Evolutionary conservation across 805 yeast species (phyloP).

Genomic region (Blastobotrys peoriensis): DNA sequence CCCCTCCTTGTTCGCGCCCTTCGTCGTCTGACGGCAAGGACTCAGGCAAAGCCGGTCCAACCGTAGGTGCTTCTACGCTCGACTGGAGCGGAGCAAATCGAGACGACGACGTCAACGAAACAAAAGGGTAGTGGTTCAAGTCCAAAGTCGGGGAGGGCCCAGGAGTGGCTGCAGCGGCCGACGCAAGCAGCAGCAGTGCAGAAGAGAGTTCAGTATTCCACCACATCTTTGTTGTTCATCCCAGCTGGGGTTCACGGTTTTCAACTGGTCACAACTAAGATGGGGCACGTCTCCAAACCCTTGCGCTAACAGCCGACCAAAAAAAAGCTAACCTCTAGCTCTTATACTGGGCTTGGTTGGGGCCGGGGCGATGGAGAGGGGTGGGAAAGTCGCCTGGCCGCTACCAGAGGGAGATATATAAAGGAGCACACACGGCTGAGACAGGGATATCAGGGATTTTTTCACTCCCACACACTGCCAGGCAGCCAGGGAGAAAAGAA

Average conservation of each 20-base stretch:
- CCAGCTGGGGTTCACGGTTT: not conserved
- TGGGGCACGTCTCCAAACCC: no score
- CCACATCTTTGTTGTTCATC: not conserved
- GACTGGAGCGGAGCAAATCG: slow-evolving; percentile 10
- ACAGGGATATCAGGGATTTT: no score
- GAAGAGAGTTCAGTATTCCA: not conserved
- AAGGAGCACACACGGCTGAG: no score
- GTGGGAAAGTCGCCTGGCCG: no score
- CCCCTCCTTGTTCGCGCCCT: not conserved
- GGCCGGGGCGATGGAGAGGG: no score
- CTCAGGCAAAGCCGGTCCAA: slow-evolving; percentile 3
- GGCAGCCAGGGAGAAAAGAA: no score
- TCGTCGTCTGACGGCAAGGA: not conserved
- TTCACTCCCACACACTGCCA: no score
- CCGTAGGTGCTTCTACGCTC: slow-evolving; percentile 10
- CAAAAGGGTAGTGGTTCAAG: not conserved
- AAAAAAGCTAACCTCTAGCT: no score
- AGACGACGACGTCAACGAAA: slow-evolving; percentile 4
- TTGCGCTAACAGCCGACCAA: no score
- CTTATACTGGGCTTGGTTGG: no score
- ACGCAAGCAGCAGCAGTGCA: not conserved
- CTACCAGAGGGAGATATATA: no score
- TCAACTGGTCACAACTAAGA: not conserved
- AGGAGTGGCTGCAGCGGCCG: not conserved
- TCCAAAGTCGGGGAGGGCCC: not conserved